Conservation (phyloP, 2,329 filamentous ascomycete species). For the Coniella lustricola region DNA sequence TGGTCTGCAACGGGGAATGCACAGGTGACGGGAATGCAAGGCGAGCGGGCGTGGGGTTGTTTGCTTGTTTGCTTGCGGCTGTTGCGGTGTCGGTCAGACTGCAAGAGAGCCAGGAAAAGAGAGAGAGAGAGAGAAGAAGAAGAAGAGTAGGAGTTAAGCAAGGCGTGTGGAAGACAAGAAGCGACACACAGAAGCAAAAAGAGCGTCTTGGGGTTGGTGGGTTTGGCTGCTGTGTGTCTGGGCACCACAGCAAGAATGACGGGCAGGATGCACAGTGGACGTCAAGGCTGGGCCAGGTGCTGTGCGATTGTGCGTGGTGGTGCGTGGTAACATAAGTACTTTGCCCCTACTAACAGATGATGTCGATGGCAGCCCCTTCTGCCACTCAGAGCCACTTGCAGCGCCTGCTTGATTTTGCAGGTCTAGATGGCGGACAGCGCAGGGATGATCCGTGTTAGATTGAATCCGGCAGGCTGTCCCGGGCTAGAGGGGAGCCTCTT, state of each 20-base stretch:
- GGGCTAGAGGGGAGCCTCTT: not conserved
- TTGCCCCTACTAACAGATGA: not conserved
- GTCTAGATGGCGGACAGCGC: not conserved
- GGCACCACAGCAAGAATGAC: not conserved
- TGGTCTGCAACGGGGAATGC: not conserved
- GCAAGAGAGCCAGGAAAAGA: no score
- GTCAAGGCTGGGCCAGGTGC: not conserved
- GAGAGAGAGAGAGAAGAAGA: no score
- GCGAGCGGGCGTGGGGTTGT: not conserved
- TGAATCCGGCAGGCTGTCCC: constrained; percentile 2
- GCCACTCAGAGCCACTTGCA: not conserved
- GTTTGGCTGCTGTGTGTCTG: not conserved
- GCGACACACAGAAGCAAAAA: no score
- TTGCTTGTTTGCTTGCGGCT: not conserved
- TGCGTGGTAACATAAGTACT: not conserved
- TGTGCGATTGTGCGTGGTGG: not conserved
- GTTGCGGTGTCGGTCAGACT: no score
- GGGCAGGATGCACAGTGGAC: not conserved
- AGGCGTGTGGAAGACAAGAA: no score
- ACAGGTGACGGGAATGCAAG: not conserved
- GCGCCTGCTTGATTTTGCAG: not conserved
- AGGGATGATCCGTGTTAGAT: not conserved
- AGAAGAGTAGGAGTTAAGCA: no score
- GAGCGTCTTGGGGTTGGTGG: not conserved
- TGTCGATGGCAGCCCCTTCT: not conserved